Base-by-base conservation (phyloP, 768 basidiomycete species). In the Leccinum boreale region DNA sequence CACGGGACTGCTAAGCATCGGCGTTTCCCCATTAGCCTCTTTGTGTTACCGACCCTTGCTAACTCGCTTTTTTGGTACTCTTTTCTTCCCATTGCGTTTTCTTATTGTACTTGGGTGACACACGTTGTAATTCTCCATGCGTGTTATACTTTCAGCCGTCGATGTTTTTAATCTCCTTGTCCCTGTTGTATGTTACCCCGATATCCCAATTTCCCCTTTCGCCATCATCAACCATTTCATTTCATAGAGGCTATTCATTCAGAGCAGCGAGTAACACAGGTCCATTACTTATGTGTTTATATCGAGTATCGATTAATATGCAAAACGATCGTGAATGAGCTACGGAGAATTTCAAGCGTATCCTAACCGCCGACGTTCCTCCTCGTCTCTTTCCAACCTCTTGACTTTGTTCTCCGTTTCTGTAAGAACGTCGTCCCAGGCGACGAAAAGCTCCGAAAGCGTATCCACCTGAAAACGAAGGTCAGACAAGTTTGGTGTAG, bases 361-460 rank as follows among this genome's bases (percentile, higher is more conserved):
- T 5, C 90, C 90, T 26, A 90, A 73, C 26, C 83, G 81, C 58
- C 72, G 75, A 53, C 82, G 78, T 67, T 89, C 87, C 12, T 77
- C 78, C 58, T 77, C 79, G 45, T 86, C 84, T 56, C 80, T 80
- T 66, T 92, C 89, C 54, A 90, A 65, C 36, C 73, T 77, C 26
- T 73, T 72, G 6, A 85, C 70, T 52, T 81, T 81, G 55, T 81
- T 80, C 67, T 92, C 90, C 4, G 84, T 80, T 47, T 82, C 84
- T n/a, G 79, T 77, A 10, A 92, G 71, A 1, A 85, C 79, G 57
- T 92, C 89, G 62, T 93, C 90, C 91, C 92, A 94, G 14, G 82
- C 82, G 7, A 94, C 87, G 59, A 94, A 93, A 21, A 93, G 75
- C 62, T 92, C 90, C 12, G 92, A 93, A 1, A 93, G 77, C 2